phyloP scores from a whole-genome alignment of 805 yeast genomes.

The Saccharomyces paradoxus region DNA sequence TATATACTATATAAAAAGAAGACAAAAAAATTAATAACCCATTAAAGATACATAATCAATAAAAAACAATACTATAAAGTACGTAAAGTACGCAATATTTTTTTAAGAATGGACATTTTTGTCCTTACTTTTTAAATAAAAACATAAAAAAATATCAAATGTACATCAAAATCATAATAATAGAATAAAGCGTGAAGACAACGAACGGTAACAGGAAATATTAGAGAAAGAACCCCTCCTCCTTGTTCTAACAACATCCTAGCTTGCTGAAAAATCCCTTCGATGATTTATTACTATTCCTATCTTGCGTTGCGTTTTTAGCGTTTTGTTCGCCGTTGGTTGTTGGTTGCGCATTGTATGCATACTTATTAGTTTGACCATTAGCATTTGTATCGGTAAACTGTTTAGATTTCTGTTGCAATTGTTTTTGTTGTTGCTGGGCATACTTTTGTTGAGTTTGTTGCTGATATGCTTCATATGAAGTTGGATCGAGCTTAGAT shows the following conservation, averaged over 20 bases:
- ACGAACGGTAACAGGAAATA: background rate
- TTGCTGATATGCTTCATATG: slow-evolving; percentile 33
- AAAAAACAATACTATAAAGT: background rate
- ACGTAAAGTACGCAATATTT: background rate
- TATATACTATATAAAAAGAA: background rate
- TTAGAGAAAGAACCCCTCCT: background rate
- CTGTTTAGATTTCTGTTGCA: slow-evolving; percentile 7
- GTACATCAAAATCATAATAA: background rate
- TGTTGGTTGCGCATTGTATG: slow-evolving; percentile 15
- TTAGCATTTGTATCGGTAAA: background rate
- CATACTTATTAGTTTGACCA: slow-evolving; percentile 1
- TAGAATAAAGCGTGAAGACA: background rate
- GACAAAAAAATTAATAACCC: background rate
- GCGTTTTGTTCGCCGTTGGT: slow-evolving; percentile 5
- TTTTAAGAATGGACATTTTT: background rate
- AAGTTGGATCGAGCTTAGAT: slow-evolving; percentile 36
- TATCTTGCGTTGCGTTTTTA: slow-evolving; percentile 5
- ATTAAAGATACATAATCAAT: background rate
- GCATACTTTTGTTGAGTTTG: slow-evolving; percentile 31
- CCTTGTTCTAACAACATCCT: slow-evolving; percentile 26
- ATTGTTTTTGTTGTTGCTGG: slow-evolving; percentile 22
- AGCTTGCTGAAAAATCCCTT: slow-evolving; percentile 30
- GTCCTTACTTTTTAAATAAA: background rate
- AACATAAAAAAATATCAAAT: background rate
- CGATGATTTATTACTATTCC: slow-evolving; percentile 17